Conservation (phyloP, 2,329 filamentous ascomycete genomes). For the Xylariales sp. region DNA sequence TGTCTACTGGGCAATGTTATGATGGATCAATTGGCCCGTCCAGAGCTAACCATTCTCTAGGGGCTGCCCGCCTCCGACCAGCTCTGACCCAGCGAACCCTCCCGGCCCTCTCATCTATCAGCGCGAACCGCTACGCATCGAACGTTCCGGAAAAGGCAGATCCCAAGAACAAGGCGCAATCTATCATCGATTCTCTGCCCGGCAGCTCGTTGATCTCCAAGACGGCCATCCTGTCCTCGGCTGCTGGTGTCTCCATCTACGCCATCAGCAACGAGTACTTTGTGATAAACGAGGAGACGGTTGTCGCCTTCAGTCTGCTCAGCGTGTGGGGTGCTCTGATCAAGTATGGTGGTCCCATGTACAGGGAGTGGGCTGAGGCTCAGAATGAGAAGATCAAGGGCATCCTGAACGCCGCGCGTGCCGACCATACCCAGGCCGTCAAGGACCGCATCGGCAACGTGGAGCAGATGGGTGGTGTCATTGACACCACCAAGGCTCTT, state of each 20-base stretch:
- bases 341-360: slow-evolving; percentile 89
- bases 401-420: slow-evolving; percentile 90
- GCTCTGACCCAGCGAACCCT: slow-evolving; percentile 69
- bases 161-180: slow-evolving; percentile 95
- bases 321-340: slow-evolving; percentile 89
- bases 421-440: slow-evolving; percentile 93
- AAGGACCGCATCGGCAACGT: slow-evolving; percentile 92
- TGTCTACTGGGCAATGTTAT: too few species aligned
- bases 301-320: slow-evolving; percentile 87
- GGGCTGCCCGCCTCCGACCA: slow-evolving; percentile 86
- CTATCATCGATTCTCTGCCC: slow-evolving; percentile 87
- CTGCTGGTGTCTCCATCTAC: slow-evolving; percentile 84
- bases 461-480: slow-evolving; percentile 87
- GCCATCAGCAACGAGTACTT: slow-evolving; percentile 99
- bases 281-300: slow-evolving; percentile 97
- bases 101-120: slow-evolving; percentile 67
- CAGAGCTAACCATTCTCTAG: slow-evolving; percentile 39
- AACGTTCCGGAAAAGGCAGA: slow-evolving; percentile 72
- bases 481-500: slow-evolving; percentile 93
- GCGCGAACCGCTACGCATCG: slow-evolving; percentile 65
- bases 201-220: slow-evolving; percentile 92
- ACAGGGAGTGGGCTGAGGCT: slow-evolving; percentile 84
- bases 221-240: slow-evolving; percentile 92
- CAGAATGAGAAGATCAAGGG: slow-evolving; percentile 90
- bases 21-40: slow-evolving; percentile 32